Conservation (phyloP, 2,329 filamentous ascomycete species). For the Emergomyces pasteurianus region DNA sequence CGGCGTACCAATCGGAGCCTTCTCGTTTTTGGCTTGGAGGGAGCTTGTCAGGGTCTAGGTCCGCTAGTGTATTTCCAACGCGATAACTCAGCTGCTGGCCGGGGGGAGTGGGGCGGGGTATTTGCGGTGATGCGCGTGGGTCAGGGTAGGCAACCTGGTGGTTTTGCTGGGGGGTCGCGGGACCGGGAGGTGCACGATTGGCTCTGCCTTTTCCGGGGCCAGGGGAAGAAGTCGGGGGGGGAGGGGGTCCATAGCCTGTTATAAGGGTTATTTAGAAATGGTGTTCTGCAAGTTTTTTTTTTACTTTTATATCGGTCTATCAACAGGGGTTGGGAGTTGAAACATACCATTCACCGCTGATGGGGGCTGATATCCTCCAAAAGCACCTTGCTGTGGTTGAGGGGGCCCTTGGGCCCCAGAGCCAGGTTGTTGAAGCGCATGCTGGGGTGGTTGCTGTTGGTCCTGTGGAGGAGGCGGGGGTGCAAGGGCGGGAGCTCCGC, state of each 20-base stretch:
- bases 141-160: slow-evolving; percentile 78
- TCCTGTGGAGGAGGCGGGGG: slow-evolving; percentile 61
- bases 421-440: slow-evolving; percentile 48
- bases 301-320: too few species aligned
- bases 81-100: slow-evolving; percentile 38
- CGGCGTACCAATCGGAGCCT: slow-evolving; percentile 84
- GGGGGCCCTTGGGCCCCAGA: slow-evolving; percentile 52
- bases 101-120: slow-evolving; percentile 67
- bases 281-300: too few species aligned
- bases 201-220: slow-evolving; percentile 66
- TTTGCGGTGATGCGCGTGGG: slow-evolving; percentile 70
- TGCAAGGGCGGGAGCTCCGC: slow-evolving; percentile 74
- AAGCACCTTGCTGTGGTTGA: slow-evolving; percentile 51
- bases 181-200: slow-evolving; percentile 49
- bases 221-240: slow-evolving; percentile 76
- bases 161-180: slow-evolving; percentile 85
- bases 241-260: slow-evolving; percentile 67
- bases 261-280: background rate
- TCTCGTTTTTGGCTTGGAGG: slow-evolving; percentile 81
- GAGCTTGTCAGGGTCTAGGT: slow-evolving; percentile 75
- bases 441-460: slow-evolving; percentile 46
- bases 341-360: slow-evolving; percentile 50
- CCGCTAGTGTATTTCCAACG: slow-evolving; percentile 62
- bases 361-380: slow-evolving; percentile 58
- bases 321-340: slow-evolving; percentile 8